Percentiles rank a stretch among this genome's conserved stretches.
phyloP scores from a whole-genome alignment of 2,329 filamentous ascomycete genomes.

The Myrmaecium sp. region DNA sequence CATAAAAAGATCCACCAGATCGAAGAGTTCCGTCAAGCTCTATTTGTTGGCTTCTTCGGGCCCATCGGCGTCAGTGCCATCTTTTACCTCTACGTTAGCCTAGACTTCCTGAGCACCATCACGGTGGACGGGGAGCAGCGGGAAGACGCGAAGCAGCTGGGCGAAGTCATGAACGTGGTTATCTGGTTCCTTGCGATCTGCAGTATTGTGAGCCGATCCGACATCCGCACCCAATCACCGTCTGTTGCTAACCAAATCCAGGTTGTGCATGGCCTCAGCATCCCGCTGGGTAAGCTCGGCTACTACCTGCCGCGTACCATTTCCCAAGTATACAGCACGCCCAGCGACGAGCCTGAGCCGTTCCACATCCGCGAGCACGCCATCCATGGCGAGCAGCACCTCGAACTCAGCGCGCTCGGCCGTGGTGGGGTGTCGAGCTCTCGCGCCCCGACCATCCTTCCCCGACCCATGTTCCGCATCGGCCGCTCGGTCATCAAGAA shows the following conservation, averaged over 20 bases:
- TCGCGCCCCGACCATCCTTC: slow-evolving; percentile 7
- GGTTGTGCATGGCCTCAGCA: slow-evolving; percentile 59
- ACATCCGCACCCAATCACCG: background rate
- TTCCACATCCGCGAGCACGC: slow-evolving; percentile 13
- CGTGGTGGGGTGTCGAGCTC: slow-evolving; percentile 8
- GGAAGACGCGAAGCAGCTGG: slow-evolving; percentile 47
- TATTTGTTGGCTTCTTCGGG: slow-evolving; percentile 85
- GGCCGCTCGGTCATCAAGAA: slow-evolving; percentile 17
- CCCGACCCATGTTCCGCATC: slow-evolving; percentile 16
- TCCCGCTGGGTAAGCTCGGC: slow-evolving; percentile 54
- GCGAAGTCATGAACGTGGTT: slow-evolving; percentile 51
- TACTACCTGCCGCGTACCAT: slow-evolving; percentile 47
- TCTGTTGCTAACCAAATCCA: background rate
- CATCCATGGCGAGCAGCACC: slow-evolving; percentile 8
- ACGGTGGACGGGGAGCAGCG: slow-evolving; percentile 43
- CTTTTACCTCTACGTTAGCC: slow-evolving; percentile 71
- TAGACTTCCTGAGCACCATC: slow-evolving; percentile 51
- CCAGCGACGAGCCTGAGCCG: slow-evolving; percentile 9
- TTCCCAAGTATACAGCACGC: slow-evolving; percentile 27
- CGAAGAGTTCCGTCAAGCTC: slow-evolving; percentile 52
- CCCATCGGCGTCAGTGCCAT: slow-evolving; percentile 82
- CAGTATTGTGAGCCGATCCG: slow-evolving; percentile 51
- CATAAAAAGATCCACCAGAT: slow-evolving; percentile 69
- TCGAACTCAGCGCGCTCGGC: slow-evolving; percentile 11
- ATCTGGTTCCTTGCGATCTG: slow-evolving; percentile 79